Evolutionary conservation across 106 monocot genomes (phyloP), one percentile per base, ranked within the genome.

Genomic region (Xerophyta viscosa): DNA sequence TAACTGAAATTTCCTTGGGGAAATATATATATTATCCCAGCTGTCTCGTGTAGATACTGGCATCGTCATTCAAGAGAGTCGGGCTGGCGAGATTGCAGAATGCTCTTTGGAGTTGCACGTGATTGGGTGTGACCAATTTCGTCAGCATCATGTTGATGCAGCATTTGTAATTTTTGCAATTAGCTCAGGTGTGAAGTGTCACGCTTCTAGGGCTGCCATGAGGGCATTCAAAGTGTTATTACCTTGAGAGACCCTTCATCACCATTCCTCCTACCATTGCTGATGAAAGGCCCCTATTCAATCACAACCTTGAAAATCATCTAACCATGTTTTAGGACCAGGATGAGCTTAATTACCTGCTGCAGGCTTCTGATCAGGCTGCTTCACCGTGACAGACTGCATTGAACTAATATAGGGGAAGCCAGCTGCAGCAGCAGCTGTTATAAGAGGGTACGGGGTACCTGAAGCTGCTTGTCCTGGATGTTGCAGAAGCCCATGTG

Each of bases 181-280:
- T n/a, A n/a, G n/a, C n/a, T n/a, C n/a, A n/a, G n/a, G n/a, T n/a
- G n/a, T n/a, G n/a, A n/a, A n/a, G n/a, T n/a, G n/a, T n/a, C n/a
- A n/a, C 72, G 57, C 64, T 73, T 79, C 37, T 79, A 72, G 41
- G 67, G 64, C 50, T 79, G 72, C 78, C 78, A 73, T 37, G 72
- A 67, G 19, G n/a, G 58, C 58, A 63, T 68, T 63, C 48, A 68
- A 23, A 65, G 41, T 73, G 19, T 79, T 72, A 68, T 51, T 72
- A 36, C 78, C 78, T 79, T 63, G 58, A 27, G 58, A 57, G 39
- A 57, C 39, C 15, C 22, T 26, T 20, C 25, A 50, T 46, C 46
- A 57, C 39, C 24, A 19, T 26, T 20, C 6, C 19, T 20, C 36
- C 54, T 33, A 36, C 18, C 31, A 57, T 6, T 29, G 28, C 19